Evolutionary conservation across 73 alveolate genomes (phyloP), one percentile per base, ranked within the genome.

Genomic region (Symbiodinium natans): DNA sequence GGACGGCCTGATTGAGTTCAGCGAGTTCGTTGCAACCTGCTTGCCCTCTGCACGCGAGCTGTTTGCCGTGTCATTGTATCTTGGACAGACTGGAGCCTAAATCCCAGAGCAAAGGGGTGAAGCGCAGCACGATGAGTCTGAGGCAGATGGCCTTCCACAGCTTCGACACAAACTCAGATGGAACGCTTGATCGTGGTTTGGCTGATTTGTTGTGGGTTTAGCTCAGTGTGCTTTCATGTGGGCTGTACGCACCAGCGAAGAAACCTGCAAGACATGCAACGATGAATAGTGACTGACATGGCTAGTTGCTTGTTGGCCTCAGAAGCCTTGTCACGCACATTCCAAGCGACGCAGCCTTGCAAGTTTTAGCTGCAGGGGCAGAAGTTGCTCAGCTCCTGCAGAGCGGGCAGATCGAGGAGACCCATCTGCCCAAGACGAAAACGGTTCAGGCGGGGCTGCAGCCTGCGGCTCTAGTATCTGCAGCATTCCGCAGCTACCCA

Each of bases 71-170:
- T 73, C 84, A 25, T 21, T 73, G 77, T 2, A 63, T 27, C 77
- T 63, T 15, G 34, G 77, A 63, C 34, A 34, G 10, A 21, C 7
- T 63, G 68, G 68, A 21, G n/a, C n/a, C n/a, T n/a, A n/a, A 46
- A 46, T 46, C 6, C 6, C 13, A 46, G 59, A 6, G 59, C 21
- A 46, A 46, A 46, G 6, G 6, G 59, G 6, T 9, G 59, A 46
- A 46, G 59, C 13, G 59, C 59, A 46, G 31, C 2, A 23, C 31
- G 77, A n/a, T n/a, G n/a, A n/a, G n/a, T n/a, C 40, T 27, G 15
- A 63, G 77, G 84, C 84, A 73, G 84, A 73, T 34, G 84, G 84
- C 84, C 21, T 73, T 73, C 84, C 84, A 73, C 84, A n/a, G 41
- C 41, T 73, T 73, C 41, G 84, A 73, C 84, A 73, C 84, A 23